Base-by-base conservation (phyloP, 108 stramenopile species). In the Schizochytrium sp. region DNA sequence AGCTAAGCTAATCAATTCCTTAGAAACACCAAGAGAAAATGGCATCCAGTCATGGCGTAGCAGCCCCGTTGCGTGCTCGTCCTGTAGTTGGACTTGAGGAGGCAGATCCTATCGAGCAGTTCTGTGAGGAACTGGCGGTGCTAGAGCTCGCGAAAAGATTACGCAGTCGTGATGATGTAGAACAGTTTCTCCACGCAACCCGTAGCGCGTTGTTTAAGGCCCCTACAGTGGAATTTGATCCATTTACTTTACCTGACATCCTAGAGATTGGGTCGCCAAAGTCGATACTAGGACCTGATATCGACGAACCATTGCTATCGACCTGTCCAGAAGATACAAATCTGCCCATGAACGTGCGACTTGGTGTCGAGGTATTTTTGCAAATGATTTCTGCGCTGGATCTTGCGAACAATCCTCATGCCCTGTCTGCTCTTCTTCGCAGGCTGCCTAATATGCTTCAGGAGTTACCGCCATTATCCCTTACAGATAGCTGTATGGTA, bases 291-390 rank as follows among this genome's bases (percentile, higher is more conserved):
- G 64, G 64, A 7, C 64, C 64, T 7, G 64, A 69, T 38, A 8
- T 3, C 28, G 64, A 69, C 10, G 64, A 69, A 38, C 64, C 59
- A n/a, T n/a, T 60, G 28, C 59, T 17, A 60, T 60, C 59, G 59
- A n/a, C 59, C 19, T n/a, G 64, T 5, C 42, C 40, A 38, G 64
- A 15, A 38, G 44, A 69, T 2, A n/a, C 59, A 69, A 44, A 69
- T 12, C 76, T 83, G 53, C 76, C 76, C 53, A 55, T 83, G 50
- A 83, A 83, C 3, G 76, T 83, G n/a, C 76, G 53, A 17, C 53
- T 83, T 49, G 76, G 76, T 38, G 76, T 83, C 76, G 50, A 83
- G 50, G 55, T 83, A 53, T 55, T 83, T 2, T 2, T 83, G 53
- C 47, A 40, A n/a, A 83, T 83, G 50, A 83, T 83, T 10, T 17